Evolutionary conservation across 345 rosid genomes (phyloP), one percentile per base, ranked within the genome.

Genomic region (Carallia brachiata): DNA sequence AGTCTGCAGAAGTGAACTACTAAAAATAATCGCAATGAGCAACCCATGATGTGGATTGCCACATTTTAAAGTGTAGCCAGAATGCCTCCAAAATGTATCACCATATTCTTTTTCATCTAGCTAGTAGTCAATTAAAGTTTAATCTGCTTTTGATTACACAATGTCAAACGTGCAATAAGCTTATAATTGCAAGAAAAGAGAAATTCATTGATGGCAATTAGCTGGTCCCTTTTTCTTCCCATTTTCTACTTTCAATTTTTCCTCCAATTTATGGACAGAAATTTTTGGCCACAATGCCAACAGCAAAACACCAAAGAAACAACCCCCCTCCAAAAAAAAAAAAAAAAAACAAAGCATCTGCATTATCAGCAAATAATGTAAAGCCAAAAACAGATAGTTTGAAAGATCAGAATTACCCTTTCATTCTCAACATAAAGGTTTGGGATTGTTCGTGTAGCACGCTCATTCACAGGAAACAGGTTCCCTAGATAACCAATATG

Each of bases 401-500:
- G 47, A 71, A 4, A 36, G 59, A 66, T 71, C 5, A 58, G 64
- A 55, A 61, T 81, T 92, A 95, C 97, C 91, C 99, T 90, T 86
- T 95, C 97, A 79, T 95, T 95, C 85, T 90, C 92, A 58, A 92
- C 86, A 77, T 90, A 95, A 53, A 95, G 93, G 77, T 92, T 92
- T 70, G 84, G 81, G 60, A 95, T 84, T 66, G 99, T 95, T 83
- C 97, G 89, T 54, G 87, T 78, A 56, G 99, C 97, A 68, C 97
- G 96, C 71, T 92, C 97, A 67, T 89, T 92, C 74, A 87, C 37
- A 6, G 99, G 97, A 80, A 84, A 87, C 23, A 95, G 76, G 52
- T 75, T 85, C 40, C 99, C 99, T 92, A 75, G 28, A 66, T 63
- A 66, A 71, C 53, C 52, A 57, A 44, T 17, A 61, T 68, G 32